phyloP scores from a whole-genome alignment of 768 basidiomycete genomes.

The Agaricus blazei region DNA sequence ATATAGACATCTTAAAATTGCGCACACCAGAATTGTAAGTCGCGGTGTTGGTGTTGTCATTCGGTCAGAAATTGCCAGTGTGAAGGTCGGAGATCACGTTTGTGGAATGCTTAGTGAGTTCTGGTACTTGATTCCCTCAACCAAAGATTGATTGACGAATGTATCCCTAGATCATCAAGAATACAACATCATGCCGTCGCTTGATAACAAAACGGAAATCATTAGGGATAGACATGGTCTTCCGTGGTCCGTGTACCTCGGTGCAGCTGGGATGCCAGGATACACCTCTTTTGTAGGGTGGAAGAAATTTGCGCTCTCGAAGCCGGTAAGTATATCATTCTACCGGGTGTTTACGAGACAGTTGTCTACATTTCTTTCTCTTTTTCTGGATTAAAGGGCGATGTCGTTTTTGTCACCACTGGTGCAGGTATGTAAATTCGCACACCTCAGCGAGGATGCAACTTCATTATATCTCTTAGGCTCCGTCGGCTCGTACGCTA shows the following conservation, averaged over 20 bases:
- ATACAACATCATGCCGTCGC: constrained; percentile 27
- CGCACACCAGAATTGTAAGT: constrained; percentile 18
- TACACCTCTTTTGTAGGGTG: constrained; percentile 35
- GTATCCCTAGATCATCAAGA: constrained; percentile 31
- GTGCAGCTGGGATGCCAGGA: constrained; percentile 51
- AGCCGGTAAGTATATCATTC: constrained; percentile 22
- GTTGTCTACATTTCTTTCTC: not conserved
- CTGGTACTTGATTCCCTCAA: too few relatives aligned
- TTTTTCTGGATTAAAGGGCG: constrained; percentile 22
- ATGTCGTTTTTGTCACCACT: constrained; percentile 35
- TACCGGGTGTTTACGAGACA: not conserved
- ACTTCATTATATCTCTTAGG: constrained; percentile 13
- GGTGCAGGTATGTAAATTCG: constrained; percentile 26
- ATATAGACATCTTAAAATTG: not conserved
- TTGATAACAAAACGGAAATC: constrained; percentile 16
- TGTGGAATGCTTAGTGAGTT: constrained; percentile 25
- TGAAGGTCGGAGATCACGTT: constrained; percentile 36
- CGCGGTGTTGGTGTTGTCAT: constrained; percentile 40
- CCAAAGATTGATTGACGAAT: too few relatives aligned
- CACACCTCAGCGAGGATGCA: not conserved
- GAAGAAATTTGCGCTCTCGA: constrained; percentile 34
- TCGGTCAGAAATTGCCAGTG: constrained; percentile 30
- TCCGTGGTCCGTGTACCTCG: constrained; percentile 45
- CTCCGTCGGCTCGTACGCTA: constrained; percentile 55
- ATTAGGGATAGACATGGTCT: constrained; percentile 38